Conservation (phyloP, 768 basidiomycete genomes). For the Leccinum uliginosum region DNA sequence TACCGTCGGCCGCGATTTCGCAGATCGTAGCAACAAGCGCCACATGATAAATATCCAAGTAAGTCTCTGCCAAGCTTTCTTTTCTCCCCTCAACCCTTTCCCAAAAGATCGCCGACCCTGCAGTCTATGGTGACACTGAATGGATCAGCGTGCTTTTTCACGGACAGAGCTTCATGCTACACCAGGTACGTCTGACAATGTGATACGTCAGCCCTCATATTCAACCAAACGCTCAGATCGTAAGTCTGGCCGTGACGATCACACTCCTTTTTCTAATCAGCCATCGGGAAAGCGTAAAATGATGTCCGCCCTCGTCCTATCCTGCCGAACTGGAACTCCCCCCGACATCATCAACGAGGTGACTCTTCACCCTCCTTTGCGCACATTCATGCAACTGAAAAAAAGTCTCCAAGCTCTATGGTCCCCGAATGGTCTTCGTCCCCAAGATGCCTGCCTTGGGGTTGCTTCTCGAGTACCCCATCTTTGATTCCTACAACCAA, state of each 20-base stretch:
- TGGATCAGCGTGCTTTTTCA: conserved; percentile 94
- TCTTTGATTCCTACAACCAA: conserved; percentile 75
- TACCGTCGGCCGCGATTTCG: conserved; percentile 82
- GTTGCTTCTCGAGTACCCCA: conserved; percentile 82
- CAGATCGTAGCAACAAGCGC: conserved; percentile 78
- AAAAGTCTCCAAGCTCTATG: conserved; percentile 56
- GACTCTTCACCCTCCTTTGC: background rate
- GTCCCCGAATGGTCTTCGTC: conserved; percentile 70
- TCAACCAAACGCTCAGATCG: conserved; percentile 26
- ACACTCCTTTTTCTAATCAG: conserved; percentile 7
- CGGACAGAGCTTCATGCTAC: conserved; percentile 98
- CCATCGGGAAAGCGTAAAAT: conserved; percentile 78
- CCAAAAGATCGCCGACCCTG: conserved; percentile 76
- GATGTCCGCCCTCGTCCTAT: conserved; percentile 83
- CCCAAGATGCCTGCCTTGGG: conserved; percentile 97
- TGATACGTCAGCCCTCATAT: background rate
- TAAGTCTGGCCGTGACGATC: conserved; percentile 15
- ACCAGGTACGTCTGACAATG: conserved; percentile 65
- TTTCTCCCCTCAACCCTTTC: background rate
- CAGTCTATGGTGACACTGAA: conserved; percentile 85
- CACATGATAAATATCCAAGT: conserved; percentile 88
- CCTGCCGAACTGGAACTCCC: conserved; percentile 73
- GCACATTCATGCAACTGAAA: background rate
- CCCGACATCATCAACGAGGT: conserved; percentile 72
- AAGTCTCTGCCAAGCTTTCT: background rate